These are phyloP conservation scores for Murraya koenigii DNA, from an alignment of 345 rosid species.

Conservation along the genomic window DNA sequence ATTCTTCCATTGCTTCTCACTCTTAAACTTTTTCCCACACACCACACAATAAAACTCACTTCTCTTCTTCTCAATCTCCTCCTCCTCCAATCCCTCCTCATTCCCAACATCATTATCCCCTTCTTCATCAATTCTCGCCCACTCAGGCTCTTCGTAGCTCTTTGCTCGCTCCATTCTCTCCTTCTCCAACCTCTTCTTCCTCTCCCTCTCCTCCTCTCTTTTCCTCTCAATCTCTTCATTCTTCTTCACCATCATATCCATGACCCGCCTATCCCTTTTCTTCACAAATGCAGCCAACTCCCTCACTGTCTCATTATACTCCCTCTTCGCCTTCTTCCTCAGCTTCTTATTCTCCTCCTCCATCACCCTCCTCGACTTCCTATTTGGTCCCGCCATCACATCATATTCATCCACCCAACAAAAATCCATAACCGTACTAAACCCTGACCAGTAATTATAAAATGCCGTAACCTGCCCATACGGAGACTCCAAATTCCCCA, in stretches of 20 bases:
- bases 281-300: constrained; percentile 78
- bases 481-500: constrained; percentile 83
- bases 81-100: constrained; percentile 42
- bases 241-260: constrained; percentile 70
- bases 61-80: constrained; percentile 29
- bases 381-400: constrained; percentile 62
- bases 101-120: constrained; percentile 27
- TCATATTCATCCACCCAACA: constrained; percentile 83
- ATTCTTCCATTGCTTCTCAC: constrained; percentile 95
- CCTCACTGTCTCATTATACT: constrained; percentile 79
- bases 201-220: constrained; percentile 57
- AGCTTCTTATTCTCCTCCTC: constrained; percentile 94
- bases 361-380: constrained; percentile 79
- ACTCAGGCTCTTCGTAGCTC: constrained; percentile 62
- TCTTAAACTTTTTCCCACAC: constrained; percentile 90
- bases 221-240: constrained; percentile 61
- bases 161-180: constrained; percentile 62
- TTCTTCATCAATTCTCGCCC: constrained; percentile 54
- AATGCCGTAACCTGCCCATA: constrained; percentile 80
- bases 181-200: constrained; percentile 61
- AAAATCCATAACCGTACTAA: constrained; percentile 83
- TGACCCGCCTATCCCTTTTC: constrained; percentile 95
- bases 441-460: constrained; percentile 82
- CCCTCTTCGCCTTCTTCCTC: constrained; percentile 80
- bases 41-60: constrained; percentile 72